phyloP scores from a whole-genome alignment of 805 yeast species.

The Candida andamanensis region DNA sequence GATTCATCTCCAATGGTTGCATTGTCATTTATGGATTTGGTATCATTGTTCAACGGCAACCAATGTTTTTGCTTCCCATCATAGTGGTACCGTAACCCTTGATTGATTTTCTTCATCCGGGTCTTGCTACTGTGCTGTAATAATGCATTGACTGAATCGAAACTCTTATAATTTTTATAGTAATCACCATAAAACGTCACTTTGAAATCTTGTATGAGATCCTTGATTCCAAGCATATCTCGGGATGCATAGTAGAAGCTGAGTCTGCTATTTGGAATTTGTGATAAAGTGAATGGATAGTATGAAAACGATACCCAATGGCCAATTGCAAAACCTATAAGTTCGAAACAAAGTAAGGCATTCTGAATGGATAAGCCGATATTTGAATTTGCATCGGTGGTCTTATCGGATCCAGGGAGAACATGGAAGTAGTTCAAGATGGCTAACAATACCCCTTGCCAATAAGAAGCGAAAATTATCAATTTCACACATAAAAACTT shows the following conservation, averaged over 20 bases:
- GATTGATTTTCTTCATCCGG: constrained; percentile 63
- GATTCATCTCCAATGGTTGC: constrained; percentile 10
- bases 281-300: constrained; percentile 57
- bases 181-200: constrained; percentile 63
- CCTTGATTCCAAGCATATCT: constrained; percentile 76
- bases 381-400: constrained; percentile 22
- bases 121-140: constrained; percentile 61
- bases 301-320: constrained; percentile 85
- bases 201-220: constrained; percentile 72
- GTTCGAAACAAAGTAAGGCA: constrained; percentile 73
- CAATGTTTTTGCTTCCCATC: constrained; percentile 83
- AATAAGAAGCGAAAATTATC: constrained; percentile 94
- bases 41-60: constrained; percentile 38
- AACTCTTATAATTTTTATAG: constrained; percentile 70
- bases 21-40: constrained; percentile 9
- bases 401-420: constrained; percentile 31
- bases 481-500: constrained; percentile 90
- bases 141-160: constrained; percentile 73
- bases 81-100: constrained; percentile 76
- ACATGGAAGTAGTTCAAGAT: constrained; percentile 45
- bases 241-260: constrained; percentile 57
- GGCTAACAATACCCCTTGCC: constrained; percentile 79
- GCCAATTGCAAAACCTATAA: constrained; percentile 81
- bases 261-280: constrained; percentile 65
- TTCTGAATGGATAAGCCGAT: constrained; percentile 67